Evolutionary conservation across 2,329 filamentous ascomycete species (phyloP).

Genomic region (Blastomyces parvus): DNA sequence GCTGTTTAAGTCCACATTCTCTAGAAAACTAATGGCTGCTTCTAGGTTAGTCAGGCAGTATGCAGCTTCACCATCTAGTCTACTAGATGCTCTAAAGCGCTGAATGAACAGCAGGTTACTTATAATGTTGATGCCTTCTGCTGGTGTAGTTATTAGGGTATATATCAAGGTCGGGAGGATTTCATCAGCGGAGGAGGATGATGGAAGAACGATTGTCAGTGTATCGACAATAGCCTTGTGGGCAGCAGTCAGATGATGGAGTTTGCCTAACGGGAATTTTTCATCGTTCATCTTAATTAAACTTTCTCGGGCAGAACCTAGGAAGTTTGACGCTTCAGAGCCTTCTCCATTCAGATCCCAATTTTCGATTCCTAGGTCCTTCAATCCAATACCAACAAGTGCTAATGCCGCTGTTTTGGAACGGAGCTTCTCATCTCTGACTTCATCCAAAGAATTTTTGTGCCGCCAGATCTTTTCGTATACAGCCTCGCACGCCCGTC

Average conservation of each 20-base stretch:
- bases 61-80: slow-evolving; percentile 84
- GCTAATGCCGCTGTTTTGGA: slow-evolving; percentile 86
- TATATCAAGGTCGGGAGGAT: slow-evolving; percentile 96
- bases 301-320: slow-evolving; percentile 61
- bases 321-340: slow-evolving; percentile 60
- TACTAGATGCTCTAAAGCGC: slow-evolving; percentile 73
- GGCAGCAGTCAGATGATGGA: slow-evolving; percentile 75
- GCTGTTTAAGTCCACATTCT: slow-evolving; percentile 88
- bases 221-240: slow-evolving; percentile 95
- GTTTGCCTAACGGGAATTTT: slow-evolving; percentile 80
- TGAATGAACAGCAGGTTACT: slow-evolving; percentile 96
- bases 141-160: slow-evolving; percentile 80
- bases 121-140: slow-evolving; percentile 76
- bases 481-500: slow-evolving; percentile 71
- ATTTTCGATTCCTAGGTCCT: slow-evolving; percentile 71
- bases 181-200: slow-evolving; percentile 86
- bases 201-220: slow-evolving; percentile 53
- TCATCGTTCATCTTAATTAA: slow-evolving; percentile 76
- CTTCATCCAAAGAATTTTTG: slow-evolving; percentile 83
- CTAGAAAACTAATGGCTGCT: slow-evolving; percentile 84
- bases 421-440: slow-evolving; percentile 84
- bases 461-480: slow-evolving; percentile 89
- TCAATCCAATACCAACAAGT: slow-evolving; percentile 81
- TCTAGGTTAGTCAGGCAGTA: slow-evolving; percentile 96
- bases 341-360: slow-evolving; percentile 52